Evolutionary conservation across 2,329 filamentous ascomycete species (phyloP), one percentile per base, ranked within the genome.

Genomic region (Dothistroma pini): DNA sequence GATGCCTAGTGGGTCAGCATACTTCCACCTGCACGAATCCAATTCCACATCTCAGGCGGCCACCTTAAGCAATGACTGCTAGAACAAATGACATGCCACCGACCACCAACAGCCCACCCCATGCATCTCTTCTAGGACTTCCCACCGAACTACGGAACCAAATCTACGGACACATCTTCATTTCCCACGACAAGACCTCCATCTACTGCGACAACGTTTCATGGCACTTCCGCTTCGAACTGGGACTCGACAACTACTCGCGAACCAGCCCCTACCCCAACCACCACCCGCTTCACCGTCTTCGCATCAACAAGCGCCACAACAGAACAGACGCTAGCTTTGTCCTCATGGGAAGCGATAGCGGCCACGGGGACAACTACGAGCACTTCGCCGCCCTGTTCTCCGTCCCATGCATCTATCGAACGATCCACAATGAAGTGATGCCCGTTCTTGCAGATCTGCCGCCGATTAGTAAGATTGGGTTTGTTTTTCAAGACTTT

Each of bases 131-230:
- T 9, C 19, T 44, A 5, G 51, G 51, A 11, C 38, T 55, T 19
- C 57, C 51, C 2, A 54, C 51, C 3, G 51, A 59, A 41, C 57
- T 59, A 12, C 51, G 51, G 14, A 51, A 47, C n/a, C 12, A 22
- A 9, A 55, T 55, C 38, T 59, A 48, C 50, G 31, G 34, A 11
- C 29, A 49, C 38, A 52, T 52, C 57, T 34, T 59, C 32, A 38
- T 14, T 2, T 38, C 32, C 12, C 22, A 34, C 52, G 32, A 11
- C 32, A 41, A 41, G 19, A 38, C 2, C 38, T 22, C 32, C n/a
- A 32, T 22, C n/a, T 38, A 9, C 25, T 54, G 10, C 41, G 41
- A 44, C 41, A 44, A 16, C 4, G 14, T 44, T 19, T 44, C 41
- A n/a, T 44, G 9, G 9, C 41, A 44, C 41, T 19, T 44, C n/a